These are phyloP conservation scores for Castanea crenata DNA, from an alignment of 306 rosid species.

Conservation along the genomic window DNA sequence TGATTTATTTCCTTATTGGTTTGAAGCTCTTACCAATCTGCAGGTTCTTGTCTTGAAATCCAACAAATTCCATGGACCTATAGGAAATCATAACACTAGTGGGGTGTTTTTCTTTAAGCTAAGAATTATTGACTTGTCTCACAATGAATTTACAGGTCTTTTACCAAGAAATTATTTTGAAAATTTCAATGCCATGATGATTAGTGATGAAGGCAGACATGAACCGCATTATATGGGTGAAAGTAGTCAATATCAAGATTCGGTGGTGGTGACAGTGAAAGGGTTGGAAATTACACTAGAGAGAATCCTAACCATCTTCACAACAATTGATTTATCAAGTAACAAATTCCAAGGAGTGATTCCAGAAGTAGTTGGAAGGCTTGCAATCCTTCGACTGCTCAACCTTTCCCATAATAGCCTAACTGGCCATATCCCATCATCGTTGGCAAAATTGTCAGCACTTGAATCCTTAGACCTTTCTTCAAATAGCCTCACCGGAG, in stretches of 20 bases:
- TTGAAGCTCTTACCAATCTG: too few species aligned
- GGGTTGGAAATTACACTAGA: neutral
- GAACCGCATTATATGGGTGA: too few species aligned
- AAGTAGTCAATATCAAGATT: neutral
- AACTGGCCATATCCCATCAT: slow-evolving; percentile 30
- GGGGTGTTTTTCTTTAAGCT: slow-evolving; percentile 10
- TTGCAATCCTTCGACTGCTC: slow-evolving; percentile 20
- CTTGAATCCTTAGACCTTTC: slow-evolving; percentile 44
- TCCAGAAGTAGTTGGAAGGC: slow-evolving; percentile 20
- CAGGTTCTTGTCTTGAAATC: too few species aligned
- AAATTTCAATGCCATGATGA: too few species aligned
- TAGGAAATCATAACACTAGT: too few species aligned
- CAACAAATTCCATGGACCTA: too few species aligned
- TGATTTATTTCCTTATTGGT: too few species aligned
- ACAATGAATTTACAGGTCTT: slow-evolving; percentile 53
- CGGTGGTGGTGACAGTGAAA: neutral
- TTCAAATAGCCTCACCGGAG: slow-evolving; percentile 2
- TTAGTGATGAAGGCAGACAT: too few species aligned
- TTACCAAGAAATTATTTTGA: slow-evolving; percentile 33
- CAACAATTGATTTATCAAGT: slow-evolving; percentile 35
- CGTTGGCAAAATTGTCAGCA: slow-evolving; percentile 12
- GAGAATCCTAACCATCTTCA: slow-evolving; percentile 19
- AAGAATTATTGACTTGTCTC: slow-evolving; percentile 69
- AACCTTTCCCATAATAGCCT: slow-evolving; percentile 36
- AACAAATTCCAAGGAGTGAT: slow-evolving; percentile 38